Percentiles rank a stretch among this genome's conserved stretches.
phyloP scores from a whole-genome alignment of 2,329 filamentous ascomycete genomes.

The Colletotrichum sp. region DNA sequence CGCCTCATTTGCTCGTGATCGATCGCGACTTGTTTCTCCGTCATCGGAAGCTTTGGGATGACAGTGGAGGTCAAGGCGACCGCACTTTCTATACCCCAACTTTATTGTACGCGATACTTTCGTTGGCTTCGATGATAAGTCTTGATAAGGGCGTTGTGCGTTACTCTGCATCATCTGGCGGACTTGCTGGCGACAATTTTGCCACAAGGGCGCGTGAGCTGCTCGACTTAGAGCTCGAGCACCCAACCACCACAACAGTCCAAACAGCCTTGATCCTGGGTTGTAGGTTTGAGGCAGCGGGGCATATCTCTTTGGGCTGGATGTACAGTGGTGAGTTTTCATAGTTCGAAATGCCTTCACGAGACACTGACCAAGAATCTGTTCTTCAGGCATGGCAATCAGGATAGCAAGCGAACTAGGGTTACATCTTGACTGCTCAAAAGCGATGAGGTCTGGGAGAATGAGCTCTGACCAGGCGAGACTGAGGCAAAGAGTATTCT shows the following conservation, averaged over 20 bases:
- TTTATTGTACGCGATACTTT: constrained; percentile 1
- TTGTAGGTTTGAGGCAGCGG: neutral
- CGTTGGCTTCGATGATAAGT: constrained; percentile 12
- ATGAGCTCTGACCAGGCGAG: neutral
- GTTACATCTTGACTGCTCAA: constrained; percentile 3
- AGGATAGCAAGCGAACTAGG: neutral
- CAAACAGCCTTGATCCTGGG: constrained; percentile 6
- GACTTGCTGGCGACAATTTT: neutral
- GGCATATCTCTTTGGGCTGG: neutral
- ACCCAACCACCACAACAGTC: neutral
- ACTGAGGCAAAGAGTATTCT: constrained; percentile 5
- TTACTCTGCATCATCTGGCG: neutral
- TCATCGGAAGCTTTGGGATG: constrained; percentile 3
- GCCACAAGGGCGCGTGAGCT: neutral
- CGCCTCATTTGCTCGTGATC: neutral
- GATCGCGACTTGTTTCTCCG: neutral
- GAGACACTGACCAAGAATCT: neutral
- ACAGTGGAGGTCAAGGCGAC: neutral
- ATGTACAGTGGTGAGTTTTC: constrained; percentile 4
- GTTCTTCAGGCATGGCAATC: neutral
- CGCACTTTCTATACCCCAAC: neutral
- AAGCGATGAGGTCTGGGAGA: neutral
- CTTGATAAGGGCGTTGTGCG: constrained; percentile 6
- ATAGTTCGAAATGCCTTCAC: neutral
- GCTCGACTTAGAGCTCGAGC: neutral